Evolutionary conservation across 441 rosid genomes (phyloP).

Genomic region (Geranium incanum): DNA sequence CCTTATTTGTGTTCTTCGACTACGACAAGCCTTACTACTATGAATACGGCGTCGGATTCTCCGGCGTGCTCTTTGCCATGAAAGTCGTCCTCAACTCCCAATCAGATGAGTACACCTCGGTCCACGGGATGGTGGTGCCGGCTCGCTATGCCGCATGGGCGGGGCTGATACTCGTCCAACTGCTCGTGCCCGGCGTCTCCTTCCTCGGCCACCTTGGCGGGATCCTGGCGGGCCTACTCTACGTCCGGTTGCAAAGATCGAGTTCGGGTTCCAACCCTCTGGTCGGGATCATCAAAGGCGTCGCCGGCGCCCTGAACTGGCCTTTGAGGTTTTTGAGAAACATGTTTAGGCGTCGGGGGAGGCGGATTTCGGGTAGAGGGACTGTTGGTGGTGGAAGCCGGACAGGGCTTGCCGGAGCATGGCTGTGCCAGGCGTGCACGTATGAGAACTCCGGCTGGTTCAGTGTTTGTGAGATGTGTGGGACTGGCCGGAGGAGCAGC

Average conservation of each 20-base stretch:
- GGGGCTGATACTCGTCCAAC: conserved; percentile 73
- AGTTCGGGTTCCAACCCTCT: conserved; percentile 52
- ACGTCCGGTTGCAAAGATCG: conserved; percentile 47
- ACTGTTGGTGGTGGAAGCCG: conserved; percentile 50
- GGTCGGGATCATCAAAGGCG: conserved; percentile 33
- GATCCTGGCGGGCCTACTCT: conserved; percentile 76
- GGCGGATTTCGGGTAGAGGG: conserved; percentile 59
- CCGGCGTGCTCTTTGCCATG: conserved; percentile 85
- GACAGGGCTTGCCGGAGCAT: conserved; percentile 33
- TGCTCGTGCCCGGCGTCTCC: conserved; percentile 77
- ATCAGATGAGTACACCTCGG: conserved; percentile 45
- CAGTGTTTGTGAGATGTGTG: conserved; percentile 74
- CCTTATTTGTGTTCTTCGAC: conserved; percentile 53
- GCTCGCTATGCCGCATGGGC: conserved; percentile 86
- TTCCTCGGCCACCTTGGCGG: conserved; percentile 94
- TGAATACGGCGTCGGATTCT: conserved; percentile 70
- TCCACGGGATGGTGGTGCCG: conserved; percentile 67
- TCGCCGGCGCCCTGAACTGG: conserved; percentile 39
- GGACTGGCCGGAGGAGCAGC: conserved; percentile 36
- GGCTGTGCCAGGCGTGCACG: conserved; percentile 86
- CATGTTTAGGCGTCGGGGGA: conserved; percentile 31
- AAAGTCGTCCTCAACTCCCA: conserved; percentile 78
- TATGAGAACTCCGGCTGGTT: conserved; percentile 59
- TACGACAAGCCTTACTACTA: conserved; percentile 50
- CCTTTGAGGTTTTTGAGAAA: conserved; percentile 42